Percentiles rank a stretch among this genome's conserved stretches.
phyloP scores from a whole-genome alignment of 441 rosid species.

The Dalechampia spathulata region DNA sequence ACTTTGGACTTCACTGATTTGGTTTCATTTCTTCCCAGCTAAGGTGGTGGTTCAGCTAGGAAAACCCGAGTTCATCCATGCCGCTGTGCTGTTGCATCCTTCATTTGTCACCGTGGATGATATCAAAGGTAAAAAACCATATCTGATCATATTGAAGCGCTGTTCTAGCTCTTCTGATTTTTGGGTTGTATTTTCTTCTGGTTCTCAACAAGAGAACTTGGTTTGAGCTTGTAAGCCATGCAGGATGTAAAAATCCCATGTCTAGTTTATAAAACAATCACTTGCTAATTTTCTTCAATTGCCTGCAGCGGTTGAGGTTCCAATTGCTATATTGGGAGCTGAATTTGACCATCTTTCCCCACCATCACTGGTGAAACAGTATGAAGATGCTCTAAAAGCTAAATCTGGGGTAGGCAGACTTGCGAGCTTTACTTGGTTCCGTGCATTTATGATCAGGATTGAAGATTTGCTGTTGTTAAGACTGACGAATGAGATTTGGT shows the following conservation, averaged over 20 bases:
- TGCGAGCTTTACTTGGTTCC: not conserved
- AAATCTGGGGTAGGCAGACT: constrained; percentile 45
- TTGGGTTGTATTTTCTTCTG: not conserved
- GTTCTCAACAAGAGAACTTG: too few species aligned
- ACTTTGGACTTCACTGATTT: too few species aligned
- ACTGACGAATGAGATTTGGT: not conserved
- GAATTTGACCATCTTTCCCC: constrained; percentile 56
- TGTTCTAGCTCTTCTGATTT: not conserved
- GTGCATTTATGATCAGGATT: not conserved
- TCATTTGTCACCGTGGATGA: constrained; percentile 60
- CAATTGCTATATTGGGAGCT: constrained; percentile 60
- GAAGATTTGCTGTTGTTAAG: not conserved
- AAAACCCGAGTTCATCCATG: constrained; percentile 47
- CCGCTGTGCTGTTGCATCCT: constrained; percentile 71
- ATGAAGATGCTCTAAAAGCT: constrained; percentile 41
- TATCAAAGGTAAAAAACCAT: constrained; percentile 45
- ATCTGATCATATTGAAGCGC: not conserved
- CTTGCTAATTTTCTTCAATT: not conserved
- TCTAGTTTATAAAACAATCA: too few species aligned
- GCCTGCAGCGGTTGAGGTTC: constrained; percentile 50
- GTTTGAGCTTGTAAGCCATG: not conserved
- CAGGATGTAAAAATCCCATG: not conserved
- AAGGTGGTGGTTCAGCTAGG: constrained; percentile 68
- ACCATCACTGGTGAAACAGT: constrained; percentile 58
- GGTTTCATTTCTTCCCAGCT: constrained; percentile 49